Base-by-base conservation (phyloP, 1,284 basidiomycete genomes). In the Malassezia cuniculi region DNA sequence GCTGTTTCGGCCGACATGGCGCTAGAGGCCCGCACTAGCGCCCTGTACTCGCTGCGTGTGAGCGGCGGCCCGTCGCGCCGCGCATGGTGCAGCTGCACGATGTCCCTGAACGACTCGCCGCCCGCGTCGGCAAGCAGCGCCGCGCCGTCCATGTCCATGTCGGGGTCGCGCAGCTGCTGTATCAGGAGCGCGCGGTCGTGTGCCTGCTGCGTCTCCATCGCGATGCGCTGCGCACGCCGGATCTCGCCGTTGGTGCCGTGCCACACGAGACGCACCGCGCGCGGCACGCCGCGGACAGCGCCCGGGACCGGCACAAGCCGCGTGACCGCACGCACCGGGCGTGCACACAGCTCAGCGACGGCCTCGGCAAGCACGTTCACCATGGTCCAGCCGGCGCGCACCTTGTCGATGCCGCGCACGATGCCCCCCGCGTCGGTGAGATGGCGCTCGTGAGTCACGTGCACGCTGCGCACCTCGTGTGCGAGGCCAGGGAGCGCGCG, bases 191-290 rank as follows among this genome's bases (percentile, higher is more conserved):
- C 17, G 26, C n/a, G 26, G 17, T 21, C n/a, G 20, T n/a, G 8
- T 25, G 39, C 27, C 24, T 26, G 17, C 30, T 22, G 19, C 26
- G 21, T 17, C 16, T 27, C 36, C n/a, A 14, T 22, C 21, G 34
- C 34, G 3, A 52, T 25, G 3, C 54, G 41, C 18, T 31, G 34
- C 7, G 38, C 38, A n/a, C 55, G 41, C 6, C 39, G 22, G 10
- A 29, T 40, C 33, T 65, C 61, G 26, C 61, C 61, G 27, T 55
- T 61, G 21, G 47, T 37, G 7, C 61, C 61, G 34, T 65, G 61
- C 61, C 61, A 65, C 19, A 54, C 40, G 10, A 65, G 50, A 31
- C 61, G 46, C 11, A 49, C 34, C 11, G 47, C 28, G 7, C 58
- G 48, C n/a, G 54, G 41, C 11, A 39, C 14, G 3, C 29, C 18